Evolutionary conservation across 306 rosid genomes (phyloP).

Genomic region (Delonix regia): DNA sequence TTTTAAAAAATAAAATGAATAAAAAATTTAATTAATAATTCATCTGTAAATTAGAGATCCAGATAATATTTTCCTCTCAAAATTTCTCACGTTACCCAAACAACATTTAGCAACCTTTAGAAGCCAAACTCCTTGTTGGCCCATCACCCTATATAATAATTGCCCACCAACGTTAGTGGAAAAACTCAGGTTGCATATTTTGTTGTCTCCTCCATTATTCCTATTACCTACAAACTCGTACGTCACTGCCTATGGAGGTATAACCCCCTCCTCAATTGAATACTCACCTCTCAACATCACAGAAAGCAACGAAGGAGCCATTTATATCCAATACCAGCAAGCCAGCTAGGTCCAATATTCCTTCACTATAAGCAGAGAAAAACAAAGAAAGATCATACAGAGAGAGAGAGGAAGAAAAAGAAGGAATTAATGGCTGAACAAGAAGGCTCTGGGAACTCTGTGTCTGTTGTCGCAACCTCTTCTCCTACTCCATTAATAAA

Average conservation of each 20-base stretch:
- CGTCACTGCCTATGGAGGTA: constrained; percentile 59
- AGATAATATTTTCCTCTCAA: too few relatives aligned
- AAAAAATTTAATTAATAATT: too few relatives aligned
- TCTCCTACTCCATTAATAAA: constrained; percentile 52
- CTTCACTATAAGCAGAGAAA: neutral
- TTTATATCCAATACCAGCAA: neutral
- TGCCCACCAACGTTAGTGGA: constrained; percentile 86
- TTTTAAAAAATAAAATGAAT: too few relatives aligned
- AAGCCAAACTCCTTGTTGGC: constrained; percentile 48
- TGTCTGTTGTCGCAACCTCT: constrained; percentile 62
- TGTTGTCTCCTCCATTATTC: constrained; percentile 74
- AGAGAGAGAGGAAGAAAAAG: neutral
- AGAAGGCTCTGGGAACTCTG: constrained; percentile 65
- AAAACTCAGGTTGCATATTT: constrained; percentile 74
- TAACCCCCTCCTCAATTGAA: constrained; percentile 41
- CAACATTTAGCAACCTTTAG: constrained; percentile 23
- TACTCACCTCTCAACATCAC: constrained; percentile 39
- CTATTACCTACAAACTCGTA: constrained; percentile 48
- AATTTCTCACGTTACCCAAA: neutral
- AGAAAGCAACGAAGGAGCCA: constrained; percentile 24
- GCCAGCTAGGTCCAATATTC: neutral
- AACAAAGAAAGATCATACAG: neutral
- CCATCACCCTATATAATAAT: constrained; percentile 66
- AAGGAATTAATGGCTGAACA: constrained; percentile 50
- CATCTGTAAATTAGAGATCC: too few relatives aligned